A percentile compares a stretch with the other conserved stretches of the same genome.
Conservation (phyloP, 352 stramenopile genomes). For the Phytophthora citricola region DNA sequence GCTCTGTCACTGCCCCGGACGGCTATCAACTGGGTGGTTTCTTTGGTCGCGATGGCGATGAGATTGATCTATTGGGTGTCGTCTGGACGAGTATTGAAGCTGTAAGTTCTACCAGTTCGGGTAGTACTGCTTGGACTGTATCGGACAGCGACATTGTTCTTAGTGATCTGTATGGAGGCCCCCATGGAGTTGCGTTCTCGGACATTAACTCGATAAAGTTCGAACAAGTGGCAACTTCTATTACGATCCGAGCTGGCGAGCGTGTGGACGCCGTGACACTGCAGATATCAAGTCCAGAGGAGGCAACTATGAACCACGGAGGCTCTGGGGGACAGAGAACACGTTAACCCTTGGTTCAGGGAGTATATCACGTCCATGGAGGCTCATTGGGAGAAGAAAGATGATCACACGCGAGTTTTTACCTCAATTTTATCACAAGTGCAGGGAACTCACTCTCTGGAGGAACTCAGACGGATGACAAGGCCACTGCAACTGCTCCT, state of each 20-base stretch:
- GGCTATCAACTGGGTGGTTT: constrained; percentile 31
- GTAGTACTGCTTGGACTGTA: constrained; percentile 1
- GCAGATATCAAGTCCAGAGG: constrained; percentile 12
- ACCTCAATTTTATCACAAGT: constrained; percentile 27
- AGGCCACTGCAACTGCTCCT: constrained; percentile 16
- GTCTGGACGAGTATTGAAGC: constrained; percentile 29
- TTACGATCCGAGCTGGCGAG: constrained; percentile 25
- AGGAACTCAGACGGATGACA: constrained; percentile 28
- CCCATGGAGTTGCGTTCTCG: constrained; percentile 29
- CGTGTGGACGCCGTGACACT: constrained; percentile 30
- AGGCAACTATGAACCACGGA: constrained; percentile 28
- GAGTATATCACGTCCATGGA: constrained; percentile 38
- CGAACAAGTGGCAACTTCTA: constrained; percentile 15
- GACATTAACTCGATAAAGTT: constrained; percentile 31
- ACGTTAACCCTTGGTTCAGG: constrained; percentile 23
- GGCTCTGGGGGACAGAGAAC: constrained; percentile 11
- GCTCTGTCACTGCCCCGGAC: constrained; percentile 11
- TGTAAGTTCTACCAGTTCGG: constrained; percentile 3
- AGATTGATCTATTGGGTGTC: constrained; percentile 29
- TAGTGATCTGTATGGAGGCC: constrained; percentile 24
- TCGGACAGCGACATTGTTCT: constrained; percentile 25
- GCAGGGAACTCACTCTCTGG: constrained; percentile 28
- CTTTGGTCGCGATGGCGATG: constrained; percentile 32
- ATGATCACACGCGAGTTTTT: constrained; percentile 33
- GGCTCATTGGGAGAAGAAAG: constrained; percentile 32